phyloP scores from a whole-genome alignment of 2,329 filamentous ascomycete genomes.

The Penicillium sp. region DNA sequence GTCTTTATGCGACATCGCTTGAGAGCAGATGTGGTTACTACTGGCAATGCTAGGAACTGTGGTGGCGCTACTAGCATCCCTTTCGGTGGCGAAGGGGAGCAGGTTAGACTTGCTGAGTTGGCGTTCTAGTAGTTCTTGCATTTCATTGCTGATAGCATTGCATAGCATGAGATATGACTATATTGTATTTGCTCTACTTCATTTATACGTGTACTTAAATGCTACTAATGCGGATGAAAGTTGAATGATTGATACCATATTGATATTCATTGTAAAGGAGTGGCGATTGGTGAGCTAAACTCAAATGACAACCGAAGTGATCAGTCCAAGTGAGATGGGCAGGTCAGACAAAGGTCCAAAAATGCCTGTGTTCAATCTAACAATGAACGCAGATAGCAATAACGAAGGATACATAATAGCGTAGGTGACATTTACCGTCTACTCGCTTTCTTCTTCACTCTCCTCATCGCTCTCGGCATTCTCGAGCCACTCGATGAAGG shows the following conservation, averaged over 20 bases:
- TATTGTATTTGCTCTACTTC: background rate
- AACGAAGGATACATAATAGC: background rate
- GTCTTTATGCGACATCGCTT: conserved; percentile 33
- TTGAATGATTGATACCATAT: background rate
- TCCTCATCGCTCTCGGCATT: conserved; percentile 76
- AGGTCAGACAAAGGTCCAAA: conserved; percentile 1
- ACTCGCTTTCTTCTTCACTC: conserved; percentile 60
- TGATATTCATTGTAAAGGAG: conserved; percentile 17
- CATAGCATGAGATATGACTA: background rate
- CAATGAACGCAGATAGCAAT: conserved; percentile 1
- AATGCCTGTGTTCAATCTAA: background rate
- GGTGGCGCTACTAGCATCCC: background rate
- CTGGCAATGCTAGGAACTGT: background rate
- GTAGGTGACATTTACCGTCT: conserved; percentile 20
- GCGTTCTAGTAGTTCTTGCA: conserved; percentile 18
- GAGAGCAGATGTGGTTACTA: background rate
- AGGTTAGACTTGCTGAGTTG: conserved; percentile 34
- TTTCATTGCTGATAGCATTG: conserved; percentile 1
- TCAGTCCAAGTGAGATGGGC: background rate
- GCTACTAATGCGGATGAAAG: background rate
- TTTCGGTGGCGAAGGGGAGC: conserved; percentile 1
- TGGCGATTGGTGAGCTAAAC: conserved; percentile 24
- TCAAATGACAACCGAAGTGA: conserved; percentile 7
- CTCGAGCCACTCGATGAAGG: conserved; percentile 91
- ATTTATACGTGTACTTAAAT: background rate